These are phyloP conservation scores for apple (Malus domestica) DNA, from an alignment of 306 rosid species.

Conservation along the genomic window ASM211411v1 NC_041805.1:12642001-12642500, in stretches of 20 bases:
- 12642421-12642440: conserved; percentile 33
- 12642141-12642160: background rate
- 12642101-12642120: too few relatives aligned
- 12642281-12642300: too few relatives aligned
- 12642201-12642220: background rate
- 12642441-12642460: conserved; percentile 80
- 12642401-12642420: conserved; percentile 42
- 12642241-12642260: background rate
- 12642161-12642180: background rate
- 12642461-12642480: conserved; percentile 26
- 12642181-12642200: background rate
- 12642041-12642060: too few relatives aligned
- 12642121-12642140: background rate
- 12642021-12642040: too few relatives aligned
- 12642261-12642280: too few relatives aligned
- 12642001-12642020: too few relatives aligned
- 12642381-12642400: conserved; percentile 18
- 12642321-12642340: too few relatives aligned
- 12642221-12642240: conserved; percentile 1
- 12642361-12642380: background rate
- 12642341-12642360: too few relatives aligned
- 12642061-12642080: too few relatives aligned
- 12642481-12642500: conserved; percentile 16
- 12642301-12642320: too few relatives aligned
- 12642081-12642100: too few relatives aligned